Percentiles rank a stretch among this genome's conserved stretches.
Conservation (phyloP, 2,329 filamentous ascomycete species). For the Aspergillus sp. region DNA sequence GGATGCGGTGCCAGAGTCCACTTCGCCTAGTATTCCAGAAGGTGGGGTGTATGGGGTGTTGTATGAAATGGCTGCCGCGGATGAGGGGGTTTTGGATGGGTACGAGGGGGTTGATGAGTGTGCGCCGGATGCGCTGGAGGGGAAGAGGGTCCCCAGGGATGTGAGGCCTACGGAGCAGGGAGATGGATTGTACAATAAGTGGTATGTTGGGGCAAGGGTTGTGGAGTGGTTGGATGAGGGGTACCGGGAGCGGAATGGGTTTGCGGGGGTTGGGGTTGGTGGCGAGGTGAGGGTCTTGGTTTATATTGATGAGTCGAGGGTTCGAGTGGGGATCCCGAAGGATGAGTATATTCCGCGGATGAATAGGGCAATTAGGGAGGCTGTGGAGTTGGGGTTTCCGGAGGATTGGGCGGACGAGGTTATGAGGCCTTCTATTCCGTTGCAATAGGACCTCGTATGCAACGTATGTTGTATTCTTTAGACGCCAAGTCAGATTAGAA, state of each 20-base stretch:
- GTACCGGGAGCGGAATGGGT: conserved; percentile 9
- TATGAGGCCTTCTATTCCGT: conserved; percentile 44
- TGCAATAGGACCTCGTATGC: not conserved
- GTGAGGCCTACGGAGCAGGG: conserved; percentile 40
- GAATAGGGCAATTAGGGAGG: conserved; percentile 49
- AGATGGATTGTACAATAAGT: conserved; percentile 43
- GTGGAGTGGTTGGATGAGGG: conserved; percentile 37
- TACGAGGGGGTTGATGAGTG: conserved; percentile 43
- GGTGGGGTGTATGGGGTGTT: conserved; percentile 45
- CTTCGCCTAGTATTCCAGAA: conserved; percentile 24
- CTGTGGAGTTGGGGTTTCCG: conserved; percentile 40
- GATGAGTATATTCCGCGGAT: conserved; percentile 47
- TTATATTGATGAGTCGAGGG: conserved; percentile 48
- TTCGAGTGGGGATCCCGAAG: conserved; percentile 37
- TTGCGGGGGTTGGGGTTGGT: conserved; percentile 9
- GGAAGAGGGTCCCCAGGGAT: conserved; percentile 16
- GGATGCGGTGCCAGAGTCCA: conserved; percentile 21
- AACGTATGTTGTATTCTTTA: conserved; percentile 7
- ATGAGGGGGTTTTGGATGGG: conserved; percentile 43
- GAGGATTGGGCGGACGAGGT: conserved; percentile 42
- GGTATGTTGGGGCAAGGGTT: conserved; percentile 38
- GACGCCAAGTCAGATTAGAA: not conserved
- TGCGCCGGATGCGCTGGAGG: conserved; percentile 15
- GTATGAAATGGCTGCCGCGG: conserved; percentile 44
- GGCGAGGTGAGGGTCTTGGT: conserved; percentile 38